These are phyloP conservation scores for Psilocybe azurescens DNA, from an alignment of 768 basidiomycete species.

Conservation along the genomic window DNA sequence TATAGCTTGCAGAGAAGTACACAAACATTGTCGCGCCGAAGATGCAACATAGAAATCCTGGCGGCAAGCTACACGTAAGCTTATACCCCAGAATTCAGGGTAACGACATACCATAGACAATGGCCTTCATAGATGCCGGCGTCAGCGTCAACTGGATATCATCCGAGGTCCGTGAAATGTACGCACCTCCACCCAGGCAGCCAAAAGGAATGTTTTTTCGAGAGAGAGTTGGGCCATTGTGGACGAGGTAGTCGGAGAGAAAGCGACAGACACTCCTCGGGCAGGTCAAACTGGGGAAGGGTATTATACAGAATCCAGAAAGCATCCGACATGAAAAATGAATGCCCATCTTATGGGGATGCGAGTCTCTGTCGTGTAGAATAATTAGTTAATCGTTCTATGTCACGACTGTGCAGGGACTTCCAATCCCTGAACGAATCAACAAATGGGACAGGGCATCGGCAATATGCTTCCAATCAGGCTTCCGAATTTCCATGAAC, in stretches of 20 bases:
- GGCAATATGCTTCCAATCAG: background rate
- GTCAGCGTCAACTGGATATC: background rate
- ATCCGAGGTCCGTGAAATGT: background rate
- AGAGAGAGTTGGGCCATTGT: background rate
- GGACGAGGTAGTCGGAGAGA: background rate
- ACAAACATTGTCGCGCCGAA: conserved; percentile 2
- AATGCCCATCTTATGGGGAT: background rate
- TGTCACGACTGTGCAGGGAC: background rate
- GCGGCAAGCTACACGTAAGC: background rate
- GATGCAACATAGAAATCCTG: conserved; percentile 1
- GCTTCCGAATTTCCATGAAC: background rate
- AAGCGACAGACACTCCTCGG: background rate
- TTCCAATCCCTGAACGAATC: background rate
- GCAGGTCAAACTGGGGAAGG: background rate
- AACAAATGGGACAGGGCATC: background rate
- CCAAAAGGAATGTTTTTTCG: conserved; percentile 8
- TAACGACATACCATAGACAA: conserved; percentile 1
- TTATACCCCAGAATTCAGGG: background rate
- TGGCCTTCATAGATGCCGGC: background rate
- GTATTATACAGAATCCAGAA: background rate
- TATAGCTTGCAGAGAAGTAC: background rate
- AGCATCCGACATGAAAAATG: background rate
- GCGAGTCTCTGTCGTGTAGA: background rate
- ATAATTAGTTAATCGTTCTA: background rate
- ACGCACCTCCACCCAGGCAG: background rate